Conservation (phyloP, 1,139 yeast genomes). For the Trichomonascaceae sp. region DNA sequence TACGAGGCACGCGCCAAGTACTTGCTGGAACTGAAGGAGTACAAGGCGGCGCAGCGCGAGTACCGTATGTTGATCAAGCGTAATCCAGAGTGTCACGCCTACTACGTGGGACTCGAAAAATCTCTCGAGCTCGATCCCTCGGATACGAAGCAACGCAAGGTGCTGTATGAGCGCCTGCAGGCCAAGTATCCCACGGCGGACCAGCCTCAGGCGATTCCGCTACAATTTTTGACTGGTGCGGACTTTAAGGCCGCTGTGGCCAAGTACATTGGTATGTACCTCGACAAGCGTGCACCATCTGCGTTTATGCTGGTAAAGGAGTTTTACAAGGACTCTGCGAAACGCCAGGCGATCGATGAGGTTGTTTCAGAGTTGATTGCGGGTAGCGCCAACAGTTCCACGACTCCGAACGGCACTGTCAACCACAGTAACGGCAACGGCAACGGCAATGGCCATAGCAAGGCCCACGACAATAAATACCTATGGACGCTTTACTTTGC, state of each 20-base stretch:
- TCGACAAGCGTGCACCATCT: constrained; percentile 80
- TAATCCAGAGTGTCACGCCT: constrained; percentile 67
- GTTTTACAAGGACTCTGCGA: constrained; percentile 42
- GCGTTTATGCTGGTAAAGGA: constrained; percentile 79
- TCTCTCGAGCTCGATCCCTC: constrained; percentile 33
- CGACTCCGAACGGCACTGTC: background rate
- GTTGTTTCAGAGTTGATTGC: constrained; percentile 39
- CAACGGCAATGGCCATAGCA: background rate
- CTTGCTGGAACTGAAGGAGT: constrained; percentile 30
- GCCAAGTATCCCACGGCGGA: constrained; percentile 74
- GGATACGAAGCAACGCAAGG: constrained; percentile 15
- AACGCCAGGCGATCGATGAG: constrained; percentile 37
- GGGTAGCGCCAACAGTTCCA: constrained; percentile 6
- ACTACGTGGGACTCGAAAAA: constrained; percentile 54
- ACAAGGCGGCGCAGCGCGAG: constrained; percentile 51
- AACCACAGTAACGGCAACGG: background rate
- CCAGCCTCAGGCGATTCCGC: constrained; percentile 65
- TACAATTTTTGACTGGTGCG: constrained; percentile 54
- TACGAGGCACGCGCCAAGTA: constrained; percentile 60
- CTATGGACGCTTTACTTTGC: constrained; percentile 76
- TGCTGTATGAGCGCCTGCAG: constrained; percentile 49
- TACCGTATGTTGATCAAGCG: constrained; percentile 65
- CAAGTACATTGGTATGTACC: constrained; percentile 44
- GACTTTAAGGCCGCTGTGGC: constrained; percentile 34
- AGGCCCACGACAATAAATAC: constrained; percentile 5